A percentile compares a stretch with the other conserved stretches of the same genome.
phyloP scores from a whole-genome alignment of 805 yeast species.

The Wickerhamiella nectarea region DNA sequence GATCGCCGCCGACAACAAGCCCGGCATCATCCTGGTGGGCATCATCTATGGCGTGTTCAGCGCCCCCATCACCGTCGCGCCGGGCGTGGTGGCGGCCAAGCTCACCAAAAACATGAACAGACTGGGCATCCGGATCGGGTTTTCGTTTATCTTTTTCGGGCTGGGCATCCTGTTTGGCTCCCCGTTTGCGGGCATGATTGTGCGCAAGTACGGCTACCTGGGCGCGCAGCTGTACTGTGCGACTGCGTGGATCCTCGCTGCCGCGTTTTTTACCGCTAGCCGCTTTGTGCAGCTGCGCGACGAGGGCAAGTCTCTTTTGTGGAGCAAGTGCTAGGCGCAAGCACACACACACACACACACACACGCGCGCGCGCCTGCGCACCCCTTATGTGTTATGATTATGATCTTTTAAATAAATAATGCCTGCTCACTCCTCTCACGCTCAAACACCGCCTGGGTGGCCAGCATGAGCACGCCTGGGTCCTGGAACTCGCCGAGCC shows the following conservation, averaged over 20 bases:
- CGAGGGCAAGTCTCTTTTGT: not conserved
- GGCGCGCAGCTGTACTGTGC: slow-evolving; percentile 11
- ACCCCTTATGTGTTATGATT: not conserved
- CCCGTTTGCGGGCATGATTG: slow-evolving; percentile 20
- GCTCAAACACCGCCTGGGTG: not conserved
- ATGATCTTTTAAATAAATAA: not conserved
- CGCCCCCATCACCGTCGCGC: slow-evolving; percentile 22
- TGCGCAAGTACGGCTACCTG: slow-evolving; percentile 11
- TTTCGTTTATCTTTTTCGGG: slow-evolving; percentile 44
- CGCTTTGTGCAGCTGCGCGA: slow-evolving; percentile 3
- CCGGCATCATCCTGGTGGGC: slow-evolving; percentile 21
- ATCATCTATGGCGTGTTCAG: slow-evolving; percentile 23
- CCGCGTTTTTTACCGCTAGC: not conserved
- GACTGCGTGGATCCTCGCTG: slow-evolving; percentile 4
- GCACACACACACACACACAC: too few relatives aligned
- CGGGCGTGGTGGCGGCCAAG: slow-evolving; percentile 22
- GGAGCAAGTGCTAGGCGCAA: not conserved
- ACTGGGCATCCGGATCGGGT: slow-evolving; percentile 38
- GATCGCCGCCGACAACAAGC: slow-evolving; percentile 22
- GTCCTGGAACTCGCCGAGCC: not conserved
- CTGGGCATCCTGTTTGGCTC: slow-evolving; percentile 27
- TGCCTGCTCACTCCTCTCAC: not conserved
- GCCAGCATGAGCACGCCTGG: not conserved
- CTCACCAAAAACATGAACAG: slow-evolving; percentile 18
- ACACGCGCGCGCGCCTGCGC: too few relatives aligned